Conservation (phyloP, 2,329 filamentous ascomycete species). For the Daldinia eschscholtzii region DNA sequence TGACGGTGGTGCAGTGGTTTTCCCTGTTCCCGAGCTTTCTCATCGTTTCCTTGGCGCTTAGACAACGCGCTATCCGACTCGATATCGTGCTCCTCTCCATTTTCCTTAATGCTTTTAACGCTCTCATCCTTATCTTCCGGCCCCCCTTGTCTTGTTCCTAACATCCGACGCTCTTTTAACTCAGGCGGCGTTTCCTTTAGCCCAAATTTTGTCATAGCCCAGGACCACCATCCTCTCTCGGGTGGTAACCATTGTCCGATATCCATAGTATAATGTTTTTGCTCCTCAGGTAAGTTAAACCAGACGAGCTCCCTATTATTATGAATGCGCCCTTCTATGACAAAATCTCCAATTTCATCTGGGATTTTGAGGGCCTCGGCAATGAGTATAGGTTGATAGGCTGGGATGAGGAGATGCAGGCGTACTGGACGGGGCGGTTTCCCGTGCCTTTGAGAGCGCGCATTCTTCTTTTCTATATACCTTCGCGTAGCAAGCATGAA, state of each 20-base stretch:
- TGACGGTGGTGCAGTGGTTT: slow-evolving; percentile 8
- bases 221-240: slow-evolving; percentile 46
- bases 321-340: slow-evolving; percentile 57
- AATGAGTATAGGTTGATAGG: slow-evolving; percentile 56
- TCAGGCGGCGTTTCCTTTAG: slow-evolving; percentile 43
- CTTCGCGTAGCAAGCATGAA: slow-evolving; percentile 56
- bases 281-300: slow-evolving; percentile 55
- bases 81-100: slow-evolving; percentile 1
- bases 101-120: neutral
- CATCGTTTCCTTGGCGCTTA: neutral
- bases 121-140: slow-evolving; percentile 9
- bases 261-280: slow-evolving; percentile 51
- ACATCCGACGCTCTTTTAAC: slow-evolving; percentile 44
- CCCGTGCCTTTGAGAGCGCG: slow-evolving; percentile 45
- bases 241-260: slow-evolving; percentile 54
- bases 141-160: slow-evolving; percentile 45
- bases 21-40: slow-evolving; percentile 4
- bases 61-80: slow-evolving; percentile 5
- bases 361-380: slow-evolving; percentile 55
- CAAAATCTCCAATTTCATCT: slow-evolving; percentile 55
- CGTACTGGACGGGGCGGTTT: slow-evolving; percentile 45
- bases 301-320: slow-evolving; percentile 56
- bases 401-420: slow-evolving; percentile 57
- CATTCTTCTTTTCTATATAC: slow-evolving; percentile 45
- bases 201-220: slow-evolving; percentile 44